These are phyloP conservation scores for Alternaria incomplexa DNA, from an alignment of 2,329 filamentous ascomycete species.

Conservation along the genomic window DNA sequence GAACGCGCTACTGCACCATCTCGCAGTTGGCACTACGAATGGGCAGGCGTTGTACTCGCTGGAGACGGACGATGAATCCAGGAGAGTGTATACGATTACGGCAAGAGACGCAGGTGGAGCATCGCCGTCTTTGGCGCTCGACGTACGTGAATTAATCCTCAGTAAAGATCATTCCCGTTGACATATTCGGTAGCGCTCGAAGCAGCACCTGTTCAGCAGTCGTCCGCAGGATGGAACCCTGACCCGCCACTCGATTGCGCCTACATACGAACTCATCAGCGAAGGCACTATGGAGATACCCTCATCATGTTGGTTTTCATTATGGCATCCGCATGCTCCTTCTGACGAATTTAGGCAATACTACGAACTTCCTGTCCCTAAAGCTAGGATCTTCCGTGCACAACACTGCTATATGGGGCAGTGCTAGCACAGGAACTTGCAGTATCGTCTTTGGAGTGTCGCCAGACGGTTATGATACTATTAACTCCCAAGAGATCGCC, in stretches of 20 bases:
- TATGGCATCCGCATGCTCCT: background rate
- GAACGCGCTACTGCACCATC: slow-evolving; percentile 21
- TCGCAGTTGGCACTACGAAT: slow-evolving; percentile 25
- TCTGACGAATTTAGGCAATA: slow-evolving; percentile 19
- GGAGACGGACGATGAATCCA: slow-evolving; percentile 21
- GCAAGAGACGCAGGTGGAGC: slow-evolving; percentile 17
- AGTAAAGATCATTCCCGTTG: background rate
- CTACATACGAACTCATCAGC: slow-evolving; percentile 23
- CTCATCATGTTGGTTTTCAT: slow-evolving; percentile 21
- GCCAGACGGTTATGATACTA: slow-evolving; percentile 15
- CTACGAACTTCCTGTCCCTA: slow-evolving; percentile 22
- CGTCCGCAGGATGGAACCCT: slow-evolving; percentile 24
- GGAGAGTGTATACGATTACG: slow-evolving; percentile 13
- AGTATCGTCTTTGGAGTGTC: slow-evolving; percentile 28
- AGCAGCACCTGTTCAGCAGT: slow-evolving; percentile 25
- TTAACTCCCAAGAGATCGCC: slow-evolving; percentile 25
- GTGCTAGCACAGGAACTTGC: slow-evolving; percentile 28
- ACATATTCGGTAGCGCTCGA: slow-evolving; percentile 15
- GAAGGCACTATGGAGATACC: slow-evolving; percentile 27
- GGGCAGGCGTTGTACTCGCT: slow-evolving; percentile 21
- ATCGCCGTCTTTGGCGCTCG: slow-evolving; percentile 24
- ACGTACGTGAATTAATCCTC: slow-evolving; percentile 15
- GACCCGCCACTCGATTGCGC: slow-evolving; percentile 20
- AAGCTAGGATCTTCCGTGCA: slow-evolving; percentile 17
- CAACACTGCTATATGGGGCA: slow-evolving; percentile 25